These are phyloP conservation scores for Byssothecium circinans DNA, from an alignment of 2,329 filamentous ascomycete genomes.

Conservation along the genomic window DNA sequence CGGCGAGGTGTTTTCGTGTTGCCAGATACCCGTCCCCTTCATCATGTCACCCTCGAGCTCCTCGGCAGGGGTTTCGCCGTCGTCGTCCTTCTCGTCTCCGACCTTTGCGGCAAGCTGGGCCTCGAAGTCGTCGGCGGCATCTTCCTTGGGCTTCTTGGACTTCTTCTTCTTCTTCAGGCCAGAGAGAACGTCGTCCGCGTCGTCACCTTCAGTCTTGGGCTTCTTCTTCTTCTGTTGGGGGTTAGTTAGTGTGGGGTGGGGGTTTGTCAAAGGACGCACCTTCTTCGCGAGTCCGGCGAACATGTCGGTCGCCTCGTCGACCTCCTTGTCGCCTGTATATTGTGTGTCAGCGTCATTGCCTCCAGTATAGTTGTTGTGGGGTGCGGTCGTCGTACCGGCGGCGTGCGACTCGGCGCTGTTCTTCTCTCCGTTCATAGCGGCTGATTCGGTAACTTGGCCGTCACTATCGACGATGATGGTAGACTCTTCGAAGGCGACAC, in stretches of 20 bases:
- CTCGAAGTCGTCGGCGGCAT: slow-evolving; percentile 65
- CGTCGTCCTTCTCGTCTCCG: slow-evolving; percentile 53
- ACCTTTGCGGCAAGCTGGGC: slow-evolving; percentile 66
- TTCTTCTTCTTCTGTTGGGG: slow-evolving; percentile 62
- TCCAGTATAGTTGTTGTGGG: background rate
- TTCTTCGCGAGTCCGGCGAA: slow-evolving; percentile 74
- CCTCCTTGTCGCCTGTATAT: slow-evolving; percentile 53
- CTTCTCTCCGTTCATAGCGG: slow-evolving; percentile 71
- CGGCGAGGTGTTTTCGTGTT: slow-evolving; percentile 73
- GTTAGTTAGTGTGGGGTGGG: slow-evolving; percentile 7
- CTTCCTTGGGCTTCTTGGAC: slow-evolving; percentile 65
- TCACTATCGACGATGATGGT: slow-evolving; percentile 85
- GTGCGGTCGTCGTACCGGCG: slow-evolving; percentile 18
- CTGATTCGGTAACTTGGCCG: slow-evolving; percentile 78
- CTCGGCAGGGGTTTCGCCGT: slow-evolving; percentile 50
- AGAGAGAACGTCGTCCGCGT: slow-evolving; percentile 60
- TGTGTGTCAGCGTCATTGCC: slow-evolving; percentile 20
- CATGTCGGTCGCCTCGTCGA: slow-evolving; percentile 63
- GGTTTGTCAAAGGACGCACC: slow-evolving; percentile 12
- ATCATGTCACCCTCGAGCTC: slow-evolving; percentile 75
- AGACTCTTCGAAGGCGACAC: slow-evolving; percentile 89
- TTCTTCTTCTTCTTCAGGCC: slow-evolving; percentile 88
- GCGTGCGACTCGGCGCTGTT: slow-evolving; percentile 77
- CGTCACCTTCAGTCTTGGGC: slow-evolving; percentile 53
- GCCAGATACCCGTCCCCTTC: slow-evolving; percentile 86